These are phyloP conservation scores for Pythium monospermum DNA, from an alignment of 352 stramenopile species.

Conservation along the genomic window DNA sequence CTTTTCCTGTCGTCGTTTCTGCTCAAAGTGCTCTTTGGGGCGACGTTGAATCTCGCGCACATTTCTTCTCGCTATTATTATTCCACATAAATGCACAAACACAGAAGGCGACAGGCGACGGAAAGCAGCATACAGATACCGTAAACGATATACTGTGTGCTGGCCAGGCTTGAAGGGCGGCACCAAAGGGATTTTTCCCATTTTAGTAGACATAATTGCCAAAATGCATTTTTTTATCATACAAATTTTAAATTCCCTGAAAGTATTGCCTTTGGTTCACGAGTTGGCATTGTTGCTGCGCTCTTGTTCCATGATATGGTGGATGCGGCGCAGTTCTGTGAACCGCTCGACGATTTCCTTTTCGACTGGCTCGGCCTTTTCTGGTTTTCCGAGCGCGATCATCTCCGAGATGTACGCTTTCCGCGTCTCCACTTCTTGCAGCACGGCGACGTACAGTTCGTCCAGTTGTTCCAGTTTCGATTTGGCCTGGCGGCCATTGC, in stretches of 20 bases:
- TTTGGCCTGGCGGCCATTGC: conserved; percentile 32
- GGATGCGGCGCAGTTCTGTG: conserved; percentile 54
- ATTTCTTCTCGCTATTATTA: conserved; percentile 85
- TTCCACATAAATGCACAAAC: conserved; percentile 23
- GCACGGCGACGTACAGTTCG: conserved; percentile 53
- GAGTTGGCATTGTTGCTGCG: conserved; percentile 22
- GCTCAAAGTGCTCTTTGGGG: conserved; percentile 63
- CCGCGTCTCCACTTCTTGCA: conserved; percentile 55
- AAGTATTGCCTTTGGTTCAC: neutral
- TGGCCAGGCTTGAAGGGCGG: too few relatives aligned
- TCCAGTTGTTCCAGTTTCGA: conserved; percentile 48
- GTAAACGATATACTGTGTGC: too few relatives aligned
- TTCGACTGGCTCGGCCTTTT: conserved; percentile 39
- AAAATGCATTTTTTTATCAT: too few relatives aligned
- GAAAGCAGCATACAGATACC: too few relatives aligned
- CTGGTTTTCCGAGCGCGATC: conserved; percentile 39
- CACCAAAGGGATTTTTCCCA: too few relatives aligned
- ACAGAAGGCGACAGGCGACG: too few relatives aligned
- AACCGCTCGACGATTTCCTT: conserved; percentile 64
- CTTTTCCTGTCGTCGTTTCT: conserved; percentile 83
- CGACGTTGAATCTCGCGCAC: conserved; percentile 62
- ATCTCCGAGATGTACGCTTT: conserved; percentile 69
- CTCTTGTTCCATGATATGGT: conserved; percentile 53
- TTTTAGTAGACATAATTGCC: too few relatives aligned
- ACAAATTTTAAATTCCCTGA: too few relatives aligned